Evolutionary conservation across 2,329 filamentous ascomycete genomes (phyloP).

Genomic region (Trichoderma koningii): DNA sequence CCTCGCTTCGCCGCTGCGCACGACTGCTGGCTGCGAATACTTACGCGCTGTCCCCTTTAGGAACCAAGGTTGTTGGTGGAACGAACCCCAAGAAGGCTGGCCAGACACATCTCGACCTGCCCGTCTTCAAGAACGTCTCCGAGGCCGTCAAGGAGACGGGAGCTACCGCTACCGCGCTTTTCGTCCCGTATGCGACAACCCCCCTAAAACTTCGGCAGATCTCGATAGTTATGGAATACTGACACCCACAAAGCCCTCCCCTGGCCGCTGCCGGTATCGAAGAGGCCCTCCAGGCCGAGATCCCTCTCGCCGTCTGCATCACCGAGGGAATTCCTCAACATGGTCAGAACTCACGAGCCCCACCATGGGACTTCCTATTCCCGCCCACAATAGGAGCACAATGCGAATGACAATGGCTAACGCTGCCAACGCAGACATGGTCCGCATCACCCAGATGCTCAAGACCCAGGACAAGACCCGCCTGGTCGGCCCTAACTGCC

Average conservation of each 20-base stretch:
- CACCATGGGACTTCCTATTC: conserved; percentile 10
- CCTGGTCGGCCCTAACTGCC: conserved; percentile 96
- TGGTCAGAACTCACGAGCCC: conserved; percentile 57
- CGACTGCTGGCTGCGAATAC: conserved; percentile 25
- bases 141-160: conserved; percentile 90
- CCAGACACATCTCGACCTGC: conserved; percentile 81
- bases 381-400: background rate
- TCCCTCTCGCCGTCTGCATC: conserved; percentile 94
- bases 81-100: conserved; percentile 99
- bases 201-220: background rate
- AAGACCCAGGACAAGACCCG: conserved; percentile 98
- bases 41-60: conserved; percentile 48
- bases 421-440: conserved; percentile 76
- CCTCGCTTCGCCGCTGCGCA: conserved; percentile 29
- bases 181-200: conserved; percentile 73
- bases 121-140: conserved; percentile 86
- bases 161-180: conserved; percentile 90
- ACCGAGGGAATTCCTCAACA: conserved; percentile 98
- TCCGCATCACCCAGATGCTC: conserved; percentile 95
- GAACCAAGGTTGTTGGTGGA: conserved; percentile 95
- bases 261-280: conserved; percentile 93
- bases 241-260: conserved; percentile 67
- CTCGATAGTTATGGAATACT: conserved; percentile 18
- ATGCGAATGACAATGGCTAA: conserved; percentile 10
- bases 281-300: conserved; percentile 90